Evolutionary conservation across 179 eudicot species (phyloP).

Genomic region (Beta corolliflora): DNA sequence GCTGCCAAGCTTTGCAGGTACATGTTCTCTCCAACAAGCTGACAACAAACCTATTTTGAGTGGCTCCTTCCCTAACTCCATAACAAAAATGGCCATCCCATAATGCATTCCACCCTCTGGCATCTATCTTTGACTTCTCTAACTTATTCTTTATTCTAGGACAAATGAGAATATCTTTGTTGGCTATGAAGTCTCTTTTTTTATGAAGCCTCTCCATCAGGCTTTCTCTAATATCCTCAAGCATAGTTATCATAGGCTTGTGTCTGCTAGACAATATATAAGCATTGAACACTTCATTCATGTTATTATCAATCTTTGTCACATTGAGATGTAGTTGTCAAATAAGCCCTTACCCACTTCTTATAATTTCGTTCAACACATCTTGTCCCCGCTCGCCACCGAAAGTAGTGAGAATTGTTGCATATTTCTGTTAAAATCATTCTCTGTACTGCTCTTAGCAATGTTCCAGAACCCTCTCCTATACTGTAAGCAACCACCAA

Average conservation of each 20-base stretch:
- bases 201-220: neutral
- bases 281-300: neutral
- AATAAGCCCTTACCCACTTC: neutral
- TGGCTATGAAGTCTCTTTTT: neutral
- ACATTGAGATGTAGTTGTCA: neutral
- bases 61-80: neutral
- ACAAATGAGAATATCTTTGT: neutral
- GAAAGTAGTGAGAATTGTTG: neutral
- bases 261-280: neutral
- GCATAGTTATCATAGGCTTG: conserved; percentile 5
- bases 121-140: neutral
- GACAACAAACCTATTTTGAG: neutral
- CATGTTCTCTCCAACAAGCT: neutral
- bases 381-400: neutral
- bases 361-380: neutral
- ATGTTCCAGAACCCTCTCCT: neutral
- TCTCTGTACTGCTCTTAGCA: neutral
- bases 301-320: neutral
- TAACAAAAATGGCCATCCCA: neutral
- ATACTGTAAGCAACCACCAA: neutral
- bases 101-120: neutral
- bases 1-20: neutral
- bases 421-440: neutral
- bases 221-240: neutral
- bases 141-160: neutral